These are phyloP conservation scores for Metschnikowia reukaufii DNA, from an alignment of 805 yeast genomes.

Conservation along the genomic window DNA sequence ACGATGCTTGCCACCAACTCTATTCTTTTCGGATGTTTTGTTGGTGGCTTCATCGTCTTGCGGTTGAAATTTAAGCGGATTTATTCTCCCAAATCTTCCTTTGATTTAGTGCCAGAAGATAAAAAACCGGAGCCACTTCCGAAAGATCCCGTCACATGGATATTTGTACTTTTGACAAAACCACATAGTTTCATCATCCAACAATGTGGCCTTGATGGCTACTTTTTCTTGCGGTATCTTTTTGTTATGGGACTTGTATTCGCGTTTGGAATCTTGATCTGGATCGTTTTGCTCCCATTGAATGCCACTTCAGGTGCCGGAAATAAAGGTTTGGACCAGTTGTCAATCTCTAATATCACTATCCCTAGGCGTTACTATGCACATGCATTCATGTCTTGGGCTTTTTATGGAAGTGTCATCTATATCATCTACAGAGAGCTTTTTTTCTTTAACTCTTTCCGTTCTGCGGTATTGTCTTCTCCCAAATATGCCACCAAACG, in stretches of 20 bases:
- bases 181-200: constrained; percentile 74
- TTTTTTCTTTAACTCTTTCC: constrained; percentile 69
- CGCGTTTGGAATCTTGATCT: constrained; percentile 45
- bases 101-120: constrained; percentile 51
- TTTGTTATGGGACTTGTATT: constrained; percentile 53
- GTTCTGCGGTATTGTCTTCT: constrained; percentile 75
- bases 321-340: constrained; percentile 66
- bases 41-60: constrained; percentile 60
- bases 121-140: constrained; percentile 76
- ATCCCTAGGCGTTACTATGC: constrained; percentile 70
- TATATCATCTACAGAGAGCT: constrained; percentile 82
- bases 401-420: constrained; percentile 67
- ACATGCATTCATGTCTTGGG: constrained; percentile 79
- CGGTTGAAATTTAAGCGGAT: constrained; percentile 69
- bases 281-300: constrained; percentile 77
- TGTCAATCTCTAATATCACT: constrained; percentile 75
- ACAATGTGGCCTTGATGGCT: constrained; percentile 94
- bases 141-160: constrained; percentile 68
- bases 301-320: constrained; percentile 70
- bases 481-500: constrained; percentile 75
- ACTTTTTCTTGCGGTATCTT: constrained; percentile 80
- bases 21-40: constrained; percentile 60
- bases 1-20: constrained; percentile 71
- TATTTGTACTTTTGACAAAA: constrained; percentile 58
- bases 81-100: constrained; percentile 79